These are phyloP conservation scores for Amanita pallidorosea DNA, from an alignment of 768 basidiomycete species.

Conservation along the genomic window DNA sequence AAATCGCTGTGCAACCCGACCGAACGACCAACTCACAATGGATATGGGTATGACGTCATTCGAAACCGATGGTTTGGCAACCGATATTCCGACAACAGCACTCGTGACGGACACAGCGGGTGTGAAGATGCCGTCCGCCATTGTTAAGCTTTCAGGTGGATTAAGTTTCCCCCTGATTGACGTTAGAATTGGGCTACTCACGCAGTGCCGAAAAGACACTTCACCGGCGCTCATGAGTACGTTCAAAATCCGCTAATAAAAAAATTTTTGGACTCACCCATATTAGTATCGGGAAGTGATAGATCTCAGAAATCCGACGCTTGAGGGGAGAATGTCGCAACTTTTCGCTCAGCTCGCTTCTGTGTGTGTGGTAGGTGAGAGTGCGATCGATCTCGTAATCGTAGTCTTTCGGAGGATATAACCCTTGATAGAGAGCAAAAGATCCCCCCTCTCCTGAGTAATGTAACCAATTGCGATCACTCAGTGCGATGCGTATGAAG, in stretches of 20 bases:
- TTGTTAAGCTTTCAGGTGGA: constrained; percentile 33
- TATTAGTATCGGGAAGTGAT: constrained; percentile 40
- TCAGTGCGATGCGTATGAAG: neutral
- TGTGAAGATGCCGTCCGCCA: constrained; percentile 61
- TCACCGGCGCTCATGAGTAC: neutral
- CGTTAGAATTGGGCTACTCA: constrained; percentile 11
- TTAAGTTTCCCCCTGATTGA: neutral
- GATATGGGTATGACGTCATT: constrained; percentile 46
- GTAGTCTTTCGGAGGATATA: constrained; percentile 38
- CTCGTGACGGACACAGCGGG: constrained; percentile 62
- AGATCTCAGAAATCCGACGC: constrained; percentile 16
- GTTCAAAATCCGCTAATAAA: neutral
- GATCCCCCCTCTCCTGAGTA: constrained; percentile 66
- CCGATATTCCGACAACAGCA: constrained; percentile 55
- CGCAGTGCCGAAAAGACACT: constrained; percentile 54
- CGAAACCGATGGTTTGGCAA: constrained; percentile 39
- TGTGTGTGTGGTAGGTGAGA: constrained; percentile 29
- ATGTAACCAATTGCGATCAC: neutral
- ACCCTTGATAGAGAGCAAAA: constrained; percentile 50
- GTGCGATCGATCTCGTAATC: constrained; percentile 40
- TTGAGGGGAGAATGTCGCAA: constrained; percentile 2
- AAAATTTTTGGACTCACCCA: constrained; percentile 50
- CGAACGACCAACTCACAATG: constrained; percentile 25
- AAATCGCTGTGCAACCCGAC: neutral
- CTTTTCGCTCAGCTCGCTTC: constrained; percentile 2